Evolutionary conservation across 768 basidiomycete species (phyloP).

Genomic region (Kockovaella imperatae): DNA sequence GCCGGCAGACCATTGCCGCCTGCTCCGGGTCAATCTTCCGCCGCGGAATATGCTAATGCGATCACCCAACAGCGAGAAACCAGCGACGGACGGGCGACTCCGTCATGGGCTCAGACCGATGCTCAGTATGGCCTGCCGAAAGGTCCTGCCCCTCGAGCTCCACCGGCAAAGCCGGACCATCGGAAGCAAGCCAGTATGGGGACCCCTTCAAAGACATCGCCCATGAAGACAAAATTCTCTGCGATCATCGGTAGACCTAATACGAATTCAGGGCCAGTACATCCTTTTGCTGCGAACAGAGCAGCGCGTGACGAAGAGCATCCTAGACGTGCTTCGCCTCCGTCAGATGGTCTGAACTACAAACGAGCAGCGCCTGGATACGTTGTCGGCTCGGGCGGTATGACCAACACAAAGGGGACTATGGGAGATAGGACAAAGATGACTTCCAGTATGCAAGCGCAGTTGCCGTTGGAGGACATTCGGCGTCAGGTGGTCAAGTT

Average conservation of each 20-base stretch:
- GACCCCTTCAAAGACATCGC: slow-evolving; percentile 14
- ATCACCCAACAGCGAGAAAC: slow-evolving; percentile 11
- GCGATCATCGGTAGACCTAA: slow-evolving; percentile 12
- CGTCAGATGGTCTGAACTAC: background rate
- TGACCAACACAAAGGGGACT: background rate
- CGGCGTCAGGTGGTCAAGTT: slow-evolving; percentile 83
- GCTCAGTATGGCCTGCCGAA: background rate
- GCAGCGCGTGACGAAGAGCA: slow-evolving; percentile 4
- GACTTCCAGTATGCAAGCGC: background rate
- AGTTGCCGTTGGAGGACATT: slow-evolving; percentile 64
- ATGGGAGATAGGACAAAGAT: slow-evolving; percentile 2
- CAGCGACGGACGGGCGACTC: slow-evolving; percentile 12
- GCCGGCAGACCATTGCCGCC: slow-evolving; percentile 33
- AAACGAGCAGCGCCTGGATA: background rate
- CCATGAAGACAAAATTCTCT: slow-evolving; percentile 30
- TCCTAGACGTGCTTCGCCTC: slow-evolving; percentile 1
- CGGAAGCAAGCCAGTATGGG: slow-evolving; percentile 8
- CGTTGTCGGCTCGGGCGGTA: slow-evolving; percentile 7
- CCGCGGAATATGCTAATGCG: slow-evolving; percentile 32
- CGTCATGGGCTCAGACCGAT: slow-evolving; percentile 10
- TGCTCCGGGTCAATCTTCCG: slow-evolving; percentile 26
- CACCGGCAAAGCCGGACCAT: slow-evolving; percentile 11
- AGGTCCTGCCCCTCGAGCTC: slow-evolving; percentile 3
- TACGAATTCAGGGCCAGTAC: slow-evolving; percentile 7
- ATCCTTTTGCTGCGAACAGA: slow-evolving; percentile 34